Conservation (phyloP, 73 alveolate species). For the Paramecium primaurelia region DNA sequence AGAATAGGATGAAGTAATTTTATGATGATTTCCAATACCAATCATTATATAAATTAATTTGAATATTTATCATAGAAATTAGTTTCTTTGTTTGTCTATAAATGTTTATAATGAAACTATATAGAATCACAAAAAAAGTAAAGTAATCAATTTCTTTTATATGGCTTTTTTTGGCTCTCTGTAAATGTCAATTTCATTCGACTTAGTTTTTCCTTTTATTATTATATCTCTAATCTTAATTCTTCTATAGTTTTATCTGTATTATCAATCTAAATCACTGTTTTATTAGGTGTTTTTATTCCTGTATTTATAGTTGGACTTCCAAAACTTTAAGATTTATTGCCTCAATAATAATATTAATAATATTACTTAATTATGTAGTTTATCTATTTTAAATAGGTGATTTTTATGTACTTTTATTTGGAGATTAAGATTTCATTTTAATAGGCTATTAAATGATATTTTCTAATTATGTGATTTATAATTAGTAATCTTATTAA, state of each 20-base stretch:
- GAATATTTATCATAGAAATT: background rate
- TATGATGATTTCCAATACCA: background rate
- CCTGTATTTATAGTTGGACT: background rate
- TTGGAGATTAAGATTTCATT: background rate
- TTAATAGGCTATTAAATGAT: background rate
- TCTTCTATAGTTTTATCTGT: slow-evolving; percentile 42
- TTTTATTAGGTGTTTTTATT: background rate
- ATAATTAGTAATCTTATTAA: slow-evolving; percentile 7
- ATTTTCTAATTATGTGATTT: background rate
- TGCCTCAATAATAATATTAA: background rate
- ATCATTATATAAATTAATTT: background rate
- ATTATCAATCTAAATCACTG: background rate
- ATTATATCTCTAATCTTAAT: slow-evolving; percentile 19
- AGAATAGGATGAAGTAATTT: slow-evolving; percentile 2
- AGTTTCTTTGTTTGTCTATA: background rate
- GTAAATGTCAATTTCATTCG: slow-evolving; percentile 25
- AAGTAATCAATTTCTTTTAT: background rate
- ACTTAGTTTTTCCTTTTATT: background rate
- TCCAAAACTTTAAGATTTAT: background rate
- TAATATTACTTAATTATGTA: background rate
- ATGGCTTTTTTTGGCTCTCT: slow-evolving; percentile 11
- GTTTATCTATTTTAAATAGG: background rate
- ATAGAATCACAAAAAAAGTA: background rate
- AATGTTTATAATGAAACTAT: background rate
- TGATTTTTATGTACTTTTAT: background rate